Evolutionary conservation across 768 basidiomycete species (phyloP).

Genomic region (Amanita subjunquillea): DNA sequence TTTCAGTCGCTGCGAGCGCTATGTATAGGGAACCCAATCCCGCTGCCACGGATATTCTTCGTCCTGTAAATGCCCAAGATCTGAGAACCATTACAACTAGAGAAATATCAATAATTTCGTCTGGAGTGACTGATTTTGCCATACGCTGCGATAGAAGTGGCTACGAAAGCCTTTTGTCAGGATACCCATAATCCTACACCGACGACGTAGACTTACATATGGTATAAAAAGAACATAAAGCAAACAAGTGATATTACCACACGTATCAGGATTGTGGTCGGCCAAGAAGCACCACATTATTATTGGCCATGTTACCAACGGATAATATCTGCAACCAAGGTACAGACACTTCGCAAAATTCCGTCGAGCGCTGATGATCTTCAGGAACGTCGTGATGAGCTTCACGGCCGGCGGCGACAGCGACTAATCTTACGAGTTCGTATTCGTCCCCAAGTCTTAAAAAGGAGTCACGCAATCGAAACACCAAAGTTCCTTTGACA

Average conservation of each 20-base stretch:
- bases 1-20: conserved; percentile 9
- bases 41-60: conserved; percentile 6
- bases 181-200: background rate
- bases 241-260: conserved; percentile 11
- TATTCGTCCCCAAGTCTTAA: conserved; percentile 14
- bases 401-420: background rate
- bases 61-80: conserved; percentile 18
- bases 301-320: conserved; percentile 14
- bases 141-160: conserved; percentile 1
- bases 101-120: conserved; percentile 12
- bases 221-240: conserved; percentile 14
- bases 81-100: conserved; percentile 15
- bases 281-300: conserved; percentile 16
- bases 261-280: conserved; percentile 11
- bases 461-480: background rate
- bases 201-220: conserved; percentile 10
- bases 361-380: conserved; percentile 16
- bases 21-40: conserved; percentile 10
- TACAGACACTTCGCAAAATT: conserved; percentile 14
- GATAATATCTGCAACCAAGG: conserved; percentile 18
- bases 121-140: background rate
- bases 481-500: background rate
- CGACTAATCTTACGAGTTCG: conserved; percentile 9
- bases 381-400: background rate
- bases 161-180: background rate